phyloP scores from a whole-genome alignment of 148 eudicot genomes.

The Chenopodium berlandieri region DNA sequence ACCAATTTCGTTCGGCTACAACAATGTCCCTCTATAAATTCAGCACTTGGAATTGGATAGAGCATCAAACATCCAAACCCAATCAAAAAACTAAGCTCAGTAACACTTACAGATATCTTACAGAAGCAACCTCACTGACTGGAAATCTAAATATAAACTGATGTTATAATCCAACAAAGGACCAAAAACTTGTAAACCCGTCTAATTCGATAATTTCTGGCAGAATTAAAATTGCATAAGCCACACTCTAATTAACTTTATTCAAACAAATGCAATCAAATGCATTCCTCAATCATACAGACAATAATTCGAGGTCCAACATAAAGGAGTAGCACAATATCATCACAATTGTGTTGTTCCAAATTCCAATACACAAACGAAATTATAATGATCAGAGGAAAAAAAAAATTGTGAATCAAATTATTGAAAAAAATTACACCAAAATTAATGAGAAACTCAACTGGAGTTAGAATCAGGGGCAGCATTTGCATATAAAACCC shows the following conservation, averaged over 20 bases:
- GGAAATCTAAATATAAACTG: background rate
- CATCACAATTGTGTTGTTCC: background rate
- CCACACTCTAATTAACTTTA: background rate
- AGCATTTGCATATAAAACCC: slow-evolving; percentile 33
- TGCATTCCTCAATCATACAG: background rate
- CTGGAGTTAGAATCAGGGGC: slow-evolving; percentile 33
- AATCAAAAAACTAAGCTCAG: no score
- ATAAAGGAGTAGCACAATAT: background rate
- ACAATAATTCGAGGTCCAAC: no score
- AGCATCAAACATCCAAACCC: background rate
- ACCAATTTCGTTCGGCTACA: background rate
- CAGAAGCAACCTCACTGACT: no score
- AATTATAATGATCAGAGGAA: no score
- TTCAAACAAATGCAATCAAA: background rate
- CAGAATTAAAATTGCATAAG: background rate
- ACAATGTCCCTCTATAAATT: background rate
- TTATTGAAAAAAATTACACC: background rate
- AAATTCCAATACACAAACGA: background rate
- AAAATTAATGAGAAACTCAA: slow-evolving; percentile 30
- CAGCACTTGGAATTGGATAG: background rate
- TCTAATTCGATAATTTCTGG: background rate
- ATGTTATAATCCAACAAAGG: no score
- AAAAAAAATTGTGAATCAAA: no score
- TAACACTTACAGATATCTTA: no score
- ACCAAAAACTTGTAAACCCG: background rate